Conservation (phyloP, 345 rosid species). For the Eucalyptus regnans region DNA sequence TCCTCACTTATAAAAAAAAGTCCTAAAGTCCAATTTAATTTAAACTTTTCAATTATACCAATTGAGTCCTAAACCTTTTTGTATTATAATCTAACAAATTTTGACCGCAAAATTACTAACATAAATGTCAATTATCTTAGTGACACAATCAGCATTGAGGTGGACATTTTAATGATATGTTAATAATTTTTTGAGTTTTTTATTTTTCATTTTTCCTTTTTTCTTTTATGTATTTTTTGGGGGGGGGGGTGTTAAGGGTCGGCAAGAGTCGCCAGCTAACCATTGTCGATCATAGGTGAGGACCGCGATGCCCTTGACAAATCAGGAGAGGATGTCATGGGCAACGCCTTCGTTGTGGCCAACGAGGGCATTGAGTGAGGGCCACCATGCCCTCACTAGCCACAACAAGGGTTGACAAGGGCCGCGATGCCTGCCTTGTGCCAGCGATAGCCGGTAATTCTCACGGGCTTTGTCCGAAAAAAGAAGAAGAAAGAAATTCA, state of each 20-base stretch:
- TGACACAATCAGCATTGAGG: fast-evolving
- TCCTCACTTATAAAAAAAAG: not conserved
- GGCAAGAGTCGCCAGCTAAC: not conserved
- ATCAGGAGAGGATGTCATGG: not conserved
- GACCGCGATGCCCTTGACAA: not conserved
- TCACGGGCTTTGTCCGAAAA: not conserved
- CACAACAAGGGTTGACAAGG: not conserved
- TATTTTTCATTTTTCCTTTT: too few species aligned
- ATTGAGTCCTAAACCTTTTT: fast-evolving
- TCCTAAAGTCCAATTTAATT: not conserved
- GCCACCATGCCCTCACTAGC: not conserved
- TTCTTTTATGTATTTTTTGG: too few species aligned
- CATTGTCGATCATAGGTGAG: not conserved
- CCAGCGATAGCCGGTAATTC: not conserved
- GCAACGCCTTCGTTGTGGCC: not conserved
- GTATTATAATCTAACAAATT: too few species aligned
- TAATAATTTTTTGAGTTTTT: too few species aligned
- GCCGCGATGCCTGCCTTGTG: not conserved
- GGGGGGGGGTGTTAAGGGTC: not conserved
- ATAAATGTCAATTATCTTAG: too few species aligned
- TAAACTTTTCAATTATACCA: too few species aligned
- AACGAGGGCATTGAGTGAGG: not conserved
- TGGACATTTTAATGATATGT: too few species aligned
- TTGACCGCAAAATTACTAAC: too few species aligned
- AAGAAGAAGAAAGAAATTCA: too few species aligned